These are phyloP conservation scores for Entomortierella chlamydospora DNA, from an alignment of 192 early-diverging fungal species.

Conservation along the genomic window DNA sequence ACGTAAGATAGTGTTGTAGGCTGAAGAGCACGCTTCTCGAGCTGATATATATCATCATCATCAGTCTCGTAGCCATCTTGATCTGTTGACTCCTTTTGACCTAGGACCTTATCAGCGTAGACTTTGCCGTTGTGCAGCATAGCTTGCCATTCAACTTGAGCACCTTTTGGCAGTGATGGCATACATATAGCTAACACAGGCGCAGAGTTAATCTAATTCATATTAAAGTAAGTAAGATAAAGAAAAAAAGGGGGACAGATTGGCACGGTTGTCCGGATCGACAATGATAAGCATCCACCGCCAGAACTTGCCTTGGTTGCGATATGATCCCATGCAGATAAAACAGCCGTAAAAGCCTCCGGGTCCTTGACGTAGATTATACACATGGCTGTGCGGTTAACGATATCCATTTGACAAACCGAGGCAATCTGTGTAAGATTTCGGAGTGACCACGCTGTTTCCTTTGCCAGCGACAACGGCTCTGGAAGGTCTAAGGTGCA, in stretches of 20 bases:
- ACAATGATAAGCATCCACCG: background rate
- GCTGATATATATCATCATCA: conserved; percentile 35
- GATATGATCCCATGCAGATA: conserved; percentile 33
- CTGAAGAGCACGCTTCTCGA: conserved; percentile 33
- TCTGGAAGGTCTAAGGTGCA: conserved; percentile 67
- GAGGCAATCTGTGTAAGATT: conserved; percentile 64
- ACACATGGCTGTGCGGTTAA: conserved; percentile 57
- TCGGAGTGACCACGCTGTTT: conserved; percentile 64
- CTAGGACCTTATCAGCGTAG: conserved; percentile 24
- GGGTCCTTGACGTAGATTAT: conserved; percentile 68
- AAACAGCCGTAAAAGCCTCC: conserved; percentile 30
- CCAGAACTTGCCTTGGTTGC: conserved; percentile 21
- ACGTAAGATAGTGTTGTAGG: conserved; percentile 6
- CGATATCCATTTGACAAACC: conserved; percentile 50
- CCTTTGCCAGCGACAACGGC: conserved; percentile 55
- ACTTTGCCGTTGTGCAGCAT: conserved; percentile 55
- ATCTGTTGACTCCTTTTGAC: background rate
- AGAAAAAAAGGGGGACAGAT: background rate
- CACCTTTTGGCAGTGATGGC: conserved; percentile 69
- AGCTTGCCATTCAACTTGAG: conserved; percentile 77
- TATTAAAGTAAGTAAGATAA: too few species aligned
- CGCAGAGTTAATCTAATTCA: conserved; percentile 13
- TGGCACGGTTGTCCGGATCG: too few species aligned
- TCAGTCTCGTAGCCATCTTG: conserved; percentile 46
- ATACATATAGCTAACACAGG: conserved; percentile 69